phyloP scores from a whole-genome alignment of 2,329 filamentous ascomycete genomes.

The Cadophora sp. region DNA sequence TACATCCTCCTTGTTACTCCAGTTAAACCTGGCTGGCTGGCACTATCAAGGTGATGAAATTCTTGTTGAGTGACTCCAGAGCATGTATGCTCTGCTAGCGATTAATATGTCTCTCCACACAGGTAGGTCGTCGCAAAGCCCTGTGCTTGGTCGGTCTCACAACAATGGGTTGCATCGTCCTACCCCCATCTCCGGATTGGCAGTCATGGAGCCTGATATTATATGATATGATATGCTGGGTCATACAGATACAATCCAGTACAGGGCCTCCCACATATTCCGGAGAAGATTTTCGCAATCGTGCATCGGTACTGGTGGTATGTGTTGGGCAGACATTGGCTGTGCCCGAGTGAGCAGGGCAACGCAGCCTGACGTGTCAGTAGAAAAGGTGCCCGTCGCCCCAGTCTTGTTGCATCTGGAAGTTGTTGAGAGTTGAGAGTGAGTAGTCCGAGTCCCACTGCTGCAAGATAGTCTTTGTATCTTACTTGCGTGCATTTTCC shows the following conservation, averaged over 20 bases:
- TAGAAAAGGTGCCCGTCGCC: conserved; percentile 12
- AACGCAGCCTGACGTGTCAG: conserved; percentile 19
- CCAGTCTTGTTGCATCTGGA: conserved; percentile 1
- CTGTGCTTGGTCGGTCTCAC: background rate
- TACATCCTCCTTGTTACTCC: background rate
- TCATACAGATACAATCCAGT: background rate
- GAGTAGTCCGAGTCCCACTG: conserved; percentile 5
- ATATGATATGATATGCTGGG: background rate
- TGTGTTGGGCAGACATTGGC: conserved; percentile 21
- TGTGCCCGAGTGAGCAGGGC: conserved; percentile 8
- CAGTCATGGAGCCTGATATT: background rate
- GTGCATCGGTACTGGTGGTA: conserved; percentile 15
- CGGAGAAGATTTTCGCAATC: conserved; percentile 11
- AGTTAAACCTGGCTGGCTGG: background rate
- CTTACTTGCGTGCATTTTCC: no score
- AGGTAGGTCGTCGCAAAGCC: background rate
- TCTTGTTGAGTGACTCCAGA: background rate
- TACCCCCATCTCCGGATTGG: conserved; percentile 10
- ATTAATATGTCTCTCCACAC: background rate
- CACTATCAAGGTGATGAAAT: background rate
- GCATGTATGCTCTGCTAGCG: background rate
- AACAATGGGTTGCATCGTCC: conserved; percentile 11
- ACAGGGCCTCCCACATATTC: background rate
- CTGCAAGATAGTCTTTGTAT: conserved; percentile 7
- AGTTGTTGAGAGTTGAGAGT: conserved; percentile 7